Evolutionary conservation across 495 filamentous ascomycete genomes (phyloP).

Genomic region (Corynascus novoguineensis): DNA sequence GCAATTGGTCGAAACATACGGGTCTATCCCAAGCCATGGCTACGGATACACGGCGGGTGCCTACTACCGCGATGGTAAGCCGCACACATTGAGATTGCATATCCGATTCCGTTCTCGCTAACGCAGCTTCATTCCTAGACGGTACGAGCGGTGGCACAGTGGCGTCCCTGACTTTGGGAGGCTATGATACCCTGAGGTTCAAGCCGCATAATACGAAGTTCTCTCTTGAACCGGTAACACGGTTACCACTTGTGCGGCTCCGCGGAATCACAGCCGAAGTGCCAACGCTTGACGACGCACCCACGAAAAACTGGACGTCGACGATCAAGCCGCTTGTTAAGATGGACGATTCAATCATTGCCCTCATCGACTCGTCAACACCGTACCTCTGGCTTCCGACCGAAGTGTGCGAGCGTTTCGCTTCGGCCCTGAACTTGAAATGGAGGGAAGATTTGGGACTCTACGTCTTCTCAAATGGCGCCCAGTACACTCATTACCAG

Average conservation of each 20-base stretch:
- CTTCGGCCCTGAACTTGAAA: conserved; percentile 51
- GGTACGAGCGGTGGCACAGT: conserved; percentile 40
- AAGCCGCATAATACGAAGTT: conserved; percentile 50
- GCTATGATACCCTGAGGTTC: conserved; percentile 58
- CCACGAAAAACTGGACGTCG: conserved; percentile 36
- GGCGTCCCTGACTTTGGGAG: conserved; percentile 56
- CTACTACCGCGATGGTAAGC: conserved; percentile 48
- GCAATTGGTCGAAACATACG: conserved; percentile 45
- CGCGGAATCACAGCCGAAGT: conserved; percentile 51
- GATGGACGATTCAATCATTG: conserved; percentile 44
- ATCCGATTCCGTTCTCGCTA: conserved; percentile 17
- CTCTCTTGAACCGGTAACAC: conserved; percentile 40
- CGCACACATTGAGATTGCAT: not conserved
- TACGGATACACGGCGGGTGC: conserved; percentile 67
- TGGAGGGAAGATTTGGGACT: conserved; percentile 48
- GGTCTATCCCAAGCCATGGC: conserved; percentile 53
- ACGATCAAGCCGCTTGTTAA: conserved; percentile 34
- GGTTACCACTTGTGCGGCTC: conserved; percentile 49
- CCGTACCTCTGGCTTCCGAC: conserved; percentile 63
- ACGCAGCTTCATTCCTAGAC: conserved; percentile 25
- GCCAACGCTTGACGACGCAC: conserved; percentile 32
- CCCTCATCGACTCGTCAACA: conserved; percentile 61
- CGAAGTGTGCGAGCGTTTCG: conserved; percentile 57
- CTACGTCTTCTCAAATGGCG: conserved; percentile 36
- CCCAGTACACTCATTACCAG: conserved; percentile 30